Evolutionary conservation across 163 green algal genomes (phyloP).

Genomic region (Volvox carteri): DNA sequence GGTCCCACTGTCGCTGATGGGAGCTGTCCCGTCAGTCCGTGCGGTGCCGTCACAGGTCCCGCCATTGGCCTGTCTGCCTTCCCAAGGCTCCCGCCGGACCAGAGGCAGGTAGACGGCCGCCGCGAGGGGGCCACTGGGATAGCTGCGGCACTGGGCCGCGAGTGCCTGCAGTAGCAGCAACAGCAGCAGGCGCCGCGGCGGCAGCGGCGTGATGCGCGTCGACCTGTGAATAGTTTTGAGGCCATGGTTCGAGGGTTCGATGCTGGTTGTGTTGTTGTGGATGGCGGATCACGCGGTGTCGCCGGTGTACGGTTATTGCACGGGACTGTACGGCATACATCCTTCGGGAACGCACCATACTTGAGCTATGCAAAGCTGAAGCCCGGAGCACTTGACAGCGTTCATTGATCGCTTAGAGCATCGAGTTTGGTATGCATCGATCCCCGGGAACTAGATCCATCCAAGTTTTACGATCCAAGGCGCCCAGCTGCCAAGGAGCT

Average conservation of each 20-base stretch:
- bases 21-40: no score
- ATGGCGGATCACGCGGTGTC: no score
- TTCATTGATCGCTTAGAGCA: no score
- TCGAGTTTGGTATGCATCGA: no score
- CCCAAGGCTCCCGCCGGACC: not conserved
- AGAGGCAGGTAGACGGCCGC: conserved; percentile 6
- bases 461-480: not conserved
- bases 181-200: conserved; percentile 66
- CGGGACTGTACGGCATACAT: not conserved
- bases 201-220: conserved; percentile 57
- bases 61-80: not conserved
- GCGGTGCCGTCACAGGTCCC: no score
- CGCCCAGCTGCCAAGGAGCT: no score
- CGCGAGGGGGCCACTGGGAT: not conserved
- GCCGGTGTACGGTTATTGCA: no score
- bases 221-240: conserved; percentile 57
- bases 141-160: not conserved
- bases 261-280: not conserved
- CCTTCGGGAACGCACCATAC: not conserved
- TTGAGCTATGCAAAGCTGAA: not conserved
- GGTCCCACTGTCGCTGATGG: no score
- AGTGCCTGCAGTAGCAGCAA: conserved; percentile 41
- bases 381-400: not conserved
- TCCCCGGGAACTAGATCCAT: no score
- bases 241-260: conserved; percentile 62